phyloP scores from a whole-genome alignment of 768 basidiomycete species.

The Gyrodon lividus region DNA sequence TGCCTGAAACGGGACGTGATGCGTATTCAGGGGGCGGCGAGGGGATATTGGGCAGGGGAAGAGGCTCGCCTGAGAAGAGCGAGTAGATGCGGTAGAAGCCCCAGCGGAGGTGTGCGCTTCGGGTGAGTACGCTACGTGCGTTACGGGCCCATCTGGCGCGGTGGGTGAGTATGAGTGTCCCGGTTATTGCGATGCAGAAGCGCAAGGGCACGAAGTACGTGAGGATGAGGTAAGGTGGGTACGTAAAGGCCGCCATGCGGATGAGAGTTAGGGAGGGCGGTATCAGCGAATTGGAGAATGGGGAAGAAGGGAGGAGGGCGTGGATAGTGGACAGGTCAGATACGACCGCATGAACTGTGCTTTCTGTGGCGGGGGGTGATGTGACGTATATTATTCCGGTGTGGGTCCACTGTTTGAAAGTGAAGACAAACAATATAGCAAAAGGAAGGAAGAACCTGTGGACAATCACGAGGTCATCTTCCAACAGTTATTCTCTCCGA shows the following conservation, averaged over 20 bases:
- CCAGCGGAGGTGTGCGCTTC: conserved; percentile 71
- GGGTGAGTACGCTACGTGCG: conserved; percentile 54
- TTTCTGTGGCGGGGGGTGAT: conserved; percentile 49
- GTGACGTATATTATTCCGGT: conserved; percentile 11
- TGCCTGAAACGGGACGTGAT: conserved; percentile 24
- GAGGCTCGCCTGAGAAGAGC: conserved; percentile 52
- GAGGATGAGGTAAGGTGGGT: conserved; percentile 64
- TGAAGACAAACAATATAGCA: conserved; percentile 40
- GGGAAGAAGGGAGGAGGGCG: conserved; percentile 47
- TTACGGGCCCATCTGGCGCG: conserved; percentile 67
- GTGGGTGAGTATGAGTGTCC: conserved; percentile 58
- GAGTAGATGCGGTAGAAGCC: conserved; percentile 50
- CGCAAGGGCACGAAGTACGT: conserved; percentile 63
- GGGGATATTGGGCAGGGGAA: conserved; percentile 39
- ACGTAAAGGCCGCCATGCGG: conserved; percentile 56
- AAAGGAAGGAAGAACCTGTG: conserved; percentile 60
- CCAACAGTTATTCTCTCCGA: not conserved
- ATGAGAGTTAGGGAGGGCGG: conserved; percentile 39
- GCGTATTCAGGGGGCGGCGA: conserved; percentile 31
- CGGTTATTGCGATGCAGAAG: conserved; percentile 56
- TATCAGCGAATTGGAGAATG: conserved; percentile 29
- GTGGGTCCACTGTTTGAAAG: conserved; percentile 27
- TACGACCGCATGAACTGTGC: conserved; percentile 51
- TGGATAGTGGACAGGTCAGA: conserved; percentile 68
- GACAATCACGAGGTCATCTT: not conserved